Evolutionary conservation across 2,329 filamentous ascomycete species (phyloP).

Genomic region (Lasiodiplodia sp.): DNA sequence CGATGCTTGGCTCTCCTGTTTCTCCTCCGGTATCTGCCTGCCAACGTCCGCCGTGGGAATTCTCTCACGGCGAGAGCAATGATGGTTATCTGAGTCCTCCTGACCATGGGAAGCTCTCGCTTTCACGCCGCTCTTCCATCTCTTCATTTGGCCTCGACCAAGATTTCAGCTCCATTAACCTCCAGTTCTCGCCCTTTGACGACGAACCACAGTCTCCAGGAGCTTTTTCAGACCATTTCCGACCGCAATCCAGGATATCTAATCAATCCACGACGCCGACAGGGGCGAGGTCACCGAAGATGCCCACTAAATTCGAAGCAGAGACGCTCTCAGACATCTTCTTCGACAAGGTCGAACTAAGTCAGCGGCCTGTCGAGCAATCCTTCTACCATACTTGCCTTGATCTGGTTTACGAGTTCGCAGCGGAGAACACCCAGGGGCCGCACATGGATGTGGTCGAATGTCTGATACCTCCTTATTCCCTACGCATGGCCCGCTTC

Average conservation of each 20-base stretch:
- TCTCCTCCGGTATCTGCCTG: conserved; percentile 40
- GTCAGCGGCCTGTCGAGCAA: conserved; percentile 31
- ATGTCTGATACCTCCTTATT: conserved; percentile 33
- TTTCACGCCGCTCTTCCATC: conserved; percentile 43
- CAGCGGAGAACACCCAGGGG: background rate
- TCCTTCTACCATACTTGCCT: conserved; percentile 5
- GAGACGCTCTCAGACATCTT: conserved; percentile 46
- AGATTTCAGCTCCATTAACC: conserved; percentile 40
- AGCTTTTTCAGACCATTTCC: conserved; percentile 38
- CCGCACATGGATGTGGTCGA: background rate
- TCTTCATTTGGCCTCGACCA: conserved; percentile 41
- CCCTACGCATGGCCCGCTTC: conserved; percentile 44
- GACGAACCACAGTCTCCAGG: conserved; percentile 33
- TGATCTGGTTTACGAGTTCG: background rate
- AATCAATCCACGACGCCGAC: conserved; percentile 41
- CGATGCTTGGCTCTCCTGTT: conserved; percentile 35
- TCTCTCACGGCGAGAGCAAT: conserved; percentile 37
- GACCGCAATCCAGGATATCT: conserved; percentile 38
- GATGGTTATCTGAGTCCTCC: conserved; percentile 36
- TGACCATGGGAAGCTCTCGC: conserved; percentile 34
- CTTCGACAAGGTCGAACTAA: conserved; percentile 39
- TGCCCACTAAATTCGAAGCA: conserved; percentile 46
- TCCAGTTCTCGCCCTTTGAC: conserved; percentile 41
- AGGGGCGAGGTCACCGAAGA: conserved; percentile 39
- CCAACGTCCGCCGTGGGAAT: conserved; percentile 44